Base-by-base conservation (phyloP, 2,329 filamentous ascomycete genomes). In the Fusarium staphyleae region DNA sequence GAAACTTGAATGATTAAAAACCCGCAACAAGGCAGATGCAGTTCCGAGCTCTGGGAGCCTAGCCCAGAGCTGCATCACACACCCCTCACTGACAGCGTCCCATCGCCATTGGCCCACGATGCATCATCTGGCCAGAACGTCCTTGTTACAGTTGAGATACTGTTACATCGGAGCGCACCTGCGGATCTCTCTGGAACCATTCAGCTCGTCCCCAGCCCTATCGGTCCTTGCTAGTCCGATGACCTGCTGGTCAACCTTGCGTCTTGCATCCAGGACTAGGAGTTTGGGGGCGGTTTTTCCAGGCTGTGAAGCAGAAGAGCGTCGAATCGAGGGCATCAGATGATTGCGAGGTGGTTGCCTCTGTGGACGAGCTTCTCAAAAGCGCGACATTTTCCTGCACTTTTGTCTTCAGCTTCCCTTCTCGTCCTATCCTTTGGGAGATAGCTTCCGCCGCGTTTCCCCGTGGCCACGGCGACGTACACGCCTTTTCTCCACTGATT, bases 291-390 rank as follows among this genome's bases (percentile, higher is more conserved):
- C 52, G 16, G 28, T 42, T 35, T 30, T n/a, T 30, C n/a, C 35
- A 12, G 30, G 26, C 46, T 41, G 36, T 34, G 47, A 16, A 39
- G 48, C 35, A 50, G 30, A 34, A 46, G 35, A 48, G 28, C 30
- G 29, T 47, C 35, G 37, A 35, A 61, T 29, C 32, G 41, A 46
- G 28, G 12, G 13, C 43, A 60, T 65, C 63, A 66, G 63, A 65
- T 66, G 63, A 65, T 32, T 41, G 18, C 45, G 15, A 35, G 34
- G 54, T 53, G 61, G 63, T 51, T 66, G 63, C 63, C 61, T 59
- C 36, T 10, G 49, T 63, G 48, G 43, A 24, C 3, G 5, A 24
- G 22, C 22, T 47, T 51, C 40, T 48, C 53, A 65, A 64, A 63
- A 66, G 15, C 44, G 26, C 14, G 41, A 36, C 15, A 35, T 46